Percentiles rank a stretch among this genome's conserved stretches.
These are phyloP conservation scores for Ganoderma sp. DNA, from an alignment of 1,284 basidiomycete genomes.

Conservation along the genomic window DNA sequence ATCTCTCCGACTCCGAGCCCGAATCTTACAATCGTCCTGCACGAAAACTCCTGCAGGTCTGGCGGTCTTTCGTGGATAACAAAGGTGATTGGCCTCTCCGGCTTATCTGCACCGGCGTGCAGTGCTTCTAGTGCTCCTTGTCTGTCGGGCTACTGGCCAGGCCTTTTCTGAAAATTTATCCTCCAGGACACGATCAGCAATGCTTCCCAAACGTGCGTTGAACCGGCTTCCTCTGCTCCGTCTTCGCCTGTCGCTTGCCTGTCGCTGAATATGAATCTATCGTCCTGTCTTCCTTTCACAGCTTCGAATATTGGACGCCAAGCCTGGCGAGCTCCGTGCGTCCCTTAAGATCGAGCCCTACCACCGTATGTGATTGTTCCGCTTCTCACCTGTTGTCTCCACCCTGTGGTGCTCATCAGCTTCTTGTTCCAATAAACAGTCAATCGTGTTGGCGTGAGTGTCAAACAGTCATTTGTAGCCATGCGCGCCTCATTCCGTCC, in stretches of 20 bases:
- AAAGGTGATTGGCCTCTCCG: slow-evolving; percentile 52
- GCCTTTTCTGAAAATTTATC: not conserved
- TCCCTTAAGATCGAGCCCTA: slow-evolving; percentile 75
- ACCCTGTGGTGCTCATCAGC: not conserved
- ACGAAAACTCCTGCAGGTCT: slow-evolving; percentile 58
- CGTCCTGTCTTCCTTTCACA: slow-evolving; percentile 38
- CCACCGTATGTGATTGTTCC: slow-evolving; percentile 60
- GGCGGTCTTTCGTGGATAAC: slow-evolving; percentile 79
- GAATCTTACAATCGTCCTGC: not conserved
- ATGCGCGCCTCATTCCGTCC: not conserved
- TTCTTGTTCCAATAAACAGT: slow-evolving; percentile 44
- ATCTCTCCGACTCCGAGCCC: not conserved
- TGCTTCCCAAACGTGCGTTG: slow-evolving; percentile 76
- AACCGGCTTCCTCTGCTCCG: not conserved
- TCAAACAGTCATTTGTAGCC: slow-evolving; percentile 1
- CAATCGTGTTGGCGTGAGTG: slow-evolving; percentile 74
- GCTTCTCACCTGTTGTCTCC: slow-evolving; percentile 1
- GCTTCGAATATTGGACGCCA: slow-evolving; percentile 68
- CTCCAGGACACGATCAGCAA: slow-evolving; percentile 72
- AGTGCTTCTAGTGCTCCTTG: slow-evolving; percentile 12
- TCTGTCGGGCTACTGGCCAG: not conserved
- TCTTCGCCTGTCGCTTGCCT: not conserved
- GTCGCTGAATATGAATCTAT: not conserved
- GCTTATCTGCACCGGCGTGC: not conserved
- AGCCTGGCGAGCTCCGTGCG: slow-evolving; percentile 68